These are phyloP conservation scores for Suillus variegatus DNA, from an alignment of 768 basidiomycete genomes.

Conservation along the genomic window DNA sequence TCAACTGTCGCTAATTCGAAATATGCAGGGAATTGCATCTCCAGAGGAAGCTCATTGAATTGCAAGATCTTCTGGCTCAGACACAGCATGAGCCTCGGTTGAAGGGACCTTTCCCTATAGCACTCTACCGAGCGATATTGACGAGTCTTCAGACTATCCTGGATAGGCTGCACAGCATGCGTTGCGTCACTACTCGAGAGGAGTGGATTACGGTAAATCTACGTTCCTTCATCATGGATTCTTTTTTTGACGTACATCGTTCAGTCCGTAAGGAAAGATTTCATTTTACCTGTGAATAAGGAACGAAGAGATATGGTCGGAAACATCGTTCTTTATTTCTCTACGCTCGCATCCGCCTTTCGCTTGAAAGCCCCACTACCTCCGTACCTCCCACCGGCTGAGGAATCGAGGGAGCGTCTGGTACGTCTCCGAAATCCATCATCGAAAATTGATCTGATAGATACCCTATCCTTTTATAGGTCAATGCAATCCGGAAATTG, in stretches of 20 bases:
- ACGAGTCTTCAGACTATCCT: slow-evolving; percentile 83
- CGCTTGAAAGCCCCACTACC: slow-evolving; percentile 90
- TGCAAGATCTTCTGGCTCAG: slow-evolving; percentile 84
- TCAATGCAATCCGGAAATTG: slow-evolving; percentile 78
- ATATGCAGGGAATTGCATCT: slow-evolving; percentile 85
- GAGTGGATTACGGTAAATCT: slow-evolving; percentile 85
- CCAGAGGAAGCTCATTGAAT: slow-evolving; percentile 85
- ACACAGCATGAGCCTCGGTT: slow-evolving; percentile 92
- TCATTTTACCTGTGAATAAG: slow-evolving; percentile 87
- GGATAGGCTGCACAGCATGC: slow-evolving; percentile 92
- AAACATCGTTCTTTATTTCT: slow-evolving; percentile 90
- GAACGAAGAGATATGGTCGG: slow-evolving; percentile 94
- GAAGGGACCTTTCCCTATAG: slow-evolving; percentile 92
- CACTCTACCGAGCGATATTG: slow-evolving; percentile 80
- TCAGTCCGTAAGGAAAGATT: slow-evolving; percentile 81
- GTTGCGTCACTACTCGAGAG: slow-evolving; percentile 93
- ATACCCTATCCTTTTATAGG: slow-evolving; percentile 40
- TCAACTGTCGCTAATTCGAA: neutral
- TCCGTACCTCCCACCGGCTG: slow-evolving; percentile 93
- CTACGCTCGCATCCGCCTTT: slow-evolving; percentile 77
- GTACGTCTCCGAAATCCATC: slow-evolving; percentile 40
- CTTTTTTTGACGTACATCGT: neutral
- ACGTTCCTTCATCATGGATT: neutral
- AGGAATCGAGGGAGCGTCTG: slow-evolving; percentile 76
- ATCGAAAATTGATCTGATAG: neutral